These are phyloP conservation scores for Apiospora aurea DNA, from an alignment of 2,329 filamentous ascomycete species.

Conservation along the genomic window DNA sequence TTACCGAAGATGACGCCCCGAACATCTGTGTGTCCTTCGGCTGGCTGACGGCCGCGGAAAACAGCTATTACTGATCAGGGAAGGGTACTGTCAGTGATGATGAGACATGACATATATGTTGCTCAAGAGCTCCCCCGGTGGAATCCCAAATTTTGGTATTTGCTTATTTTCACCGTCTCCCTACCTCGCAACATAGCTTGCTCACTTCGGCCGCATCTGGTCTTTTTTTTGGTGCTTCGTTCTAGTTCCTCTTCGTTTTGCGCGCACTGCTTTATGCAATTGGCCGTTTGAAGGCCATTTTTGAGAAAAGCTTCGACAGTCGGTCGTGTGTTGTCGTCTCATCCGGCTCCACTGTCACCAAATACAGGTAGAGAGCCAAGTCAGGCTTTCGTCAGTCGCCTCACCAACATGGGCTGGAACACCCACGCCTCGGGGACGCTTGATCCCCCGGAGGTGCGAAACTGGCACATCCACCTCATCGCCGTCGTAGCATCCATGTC, in stretches of 20 bases:
- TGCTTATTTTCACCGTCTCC: background rate
- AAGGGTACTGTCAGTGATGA: background rate
- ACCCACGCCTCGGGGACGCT: constrained; percentile 45
- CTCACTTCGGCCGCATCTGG: background rate
- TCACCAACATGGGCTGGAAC: constrained; percentile 18
- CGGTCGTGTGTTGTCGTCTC: background rate
- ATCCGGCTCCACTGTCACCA: background rate
- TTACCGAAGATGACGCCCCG: background rate
- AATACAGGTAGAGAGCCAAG: background rate
- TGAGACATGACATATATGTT: constrained; percentile 18
- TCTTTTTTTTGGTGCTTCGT: no score
- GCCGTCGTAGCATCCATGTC: constrained; percentile 44
- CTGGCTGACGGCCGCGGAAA: background rate
- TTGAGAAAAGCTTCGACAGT: background rate
- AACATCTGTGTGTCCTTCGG: background rate
- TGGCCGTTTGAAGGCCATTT: background rate
- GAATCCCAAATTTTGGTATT: background rate
- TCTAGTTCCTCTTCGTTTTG: background rate
- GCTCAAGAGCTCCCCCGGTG: background rate
- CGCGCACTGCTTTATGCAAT: background rate
- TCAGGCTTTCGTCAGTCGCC: background rate
- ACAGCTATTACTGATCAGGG: background rate
- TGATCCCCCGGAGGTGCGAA: constrained; percentile 44
- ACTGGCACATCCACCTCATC: constrained; percentile 44
- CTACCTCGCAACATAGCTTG: background rate